These are phyloP conservation scores for Cnidoscolus chayamansa DNA, from an alignment of 441 rosid genomes.

Conservation along the genomic window DNA sequence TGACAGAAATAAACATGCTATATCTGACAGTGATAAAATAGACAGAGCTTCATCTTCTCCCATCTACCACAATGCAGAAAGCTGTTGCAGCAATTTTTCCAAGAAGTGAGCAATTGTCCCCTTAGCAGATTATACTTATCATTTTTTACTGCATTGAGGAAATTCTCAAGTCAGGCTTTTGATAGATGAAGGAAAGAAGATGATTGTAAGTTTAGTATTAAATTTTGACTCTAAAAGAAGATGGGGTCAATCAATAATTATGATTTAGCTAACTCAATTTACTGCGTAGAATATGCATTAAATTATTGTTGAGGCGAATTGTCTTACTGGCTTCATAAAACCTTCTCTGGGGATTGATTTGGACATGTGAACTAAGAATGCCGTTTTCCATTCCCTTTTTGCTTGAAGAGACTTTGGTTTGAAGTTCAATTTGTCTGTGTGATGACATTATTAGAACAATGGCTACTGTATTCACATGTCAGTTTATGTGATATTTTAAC, in stretches of 20 bases:
- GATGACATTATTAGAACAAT: not conserved
- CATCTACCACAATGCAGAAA: constrained; percentile 25
- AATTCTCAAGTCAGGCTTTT: not conserved
- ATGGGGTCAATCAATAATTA: not conserved
- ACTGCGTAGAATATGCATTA: not conserved
- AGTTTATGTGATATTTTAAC: not conserved
- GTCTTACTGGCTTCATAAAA: too few species aligned
- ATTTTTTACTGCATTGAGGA: not conserved
- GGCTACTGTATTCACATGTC: not conserved
- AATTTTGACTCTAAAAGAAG: not conserved
- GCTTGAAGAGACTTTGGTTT: not conserved
- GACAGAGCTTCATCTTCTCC: constrained; percentile 32
- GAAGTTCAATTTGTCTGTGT: not conserved
- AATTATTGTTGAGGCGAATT: not conserved
- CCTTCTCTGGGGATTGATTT: not conserved
- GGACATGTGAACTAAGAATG: not conserved
- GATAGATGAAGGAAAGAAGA: not conserved
- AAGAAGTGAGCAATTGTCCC: constrained; percentile 41
- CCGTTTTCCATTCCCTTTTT: not conserved
- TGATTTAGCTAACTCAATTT: not conserved
- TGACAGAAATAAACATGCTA: constrained; percentile 23
- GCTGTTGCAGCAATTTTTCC: constrained; percentile 17
- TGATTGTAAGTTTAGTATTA: not conserved
- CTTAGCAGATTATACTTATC: constrained; percentile 5
- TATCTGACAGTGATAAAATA: constrained; percentile 28